phyloP scores from a whole-genome alignment of 768 basidiomycete species.

The Boletus rubescentipes region DNA sequence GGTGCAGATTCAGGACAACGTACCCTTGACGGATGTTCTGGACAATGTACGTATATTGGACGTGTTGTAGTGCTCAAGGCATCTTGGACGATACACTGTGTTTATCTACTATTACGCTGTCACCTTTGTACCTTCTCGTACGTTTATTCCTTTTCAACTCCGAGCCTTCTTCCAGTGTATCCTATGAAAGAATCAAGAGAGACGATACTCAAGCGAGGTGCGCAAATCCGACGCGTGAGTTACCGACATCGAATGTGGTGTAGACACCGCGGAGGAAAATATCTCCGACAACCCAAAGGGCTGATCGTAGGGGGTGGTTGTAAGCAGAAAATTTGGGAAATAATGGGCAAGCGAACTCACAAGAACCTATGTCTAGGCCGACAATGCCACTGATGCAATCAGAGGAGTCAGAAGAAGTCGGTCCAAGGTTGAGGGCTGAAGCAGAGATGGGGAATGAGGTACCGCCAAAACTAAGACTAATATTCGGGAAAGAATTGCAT shows the following conservation, averaged over 20 bases:
- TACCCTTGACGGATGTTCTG: not conserved
- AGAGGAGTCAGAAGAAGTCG: conserved; percentile 15
- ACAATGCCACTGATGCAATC: conserved; percentile 33
- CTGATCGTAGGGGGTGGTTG: not conserved
- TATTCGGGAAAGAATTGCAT: too few relatives aligned
- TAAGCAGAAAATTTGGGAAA: not conserved
- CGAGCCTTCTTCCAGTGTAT: too few relatives aligned
- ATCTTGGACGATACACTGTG: too few relatives aligned
- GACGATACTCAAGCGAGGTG: conserved; percentile 1
- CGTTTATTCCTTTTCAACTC: too few relatives aligned
- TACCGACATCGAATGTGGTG: conserved; percentile 38
- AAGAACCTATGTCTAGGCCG: not conserved
- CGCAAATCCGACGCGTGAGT: conserved; percentile 38
- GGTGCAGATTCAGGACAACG: not conserved
- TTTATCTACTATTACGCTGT: too few relatives aligned
- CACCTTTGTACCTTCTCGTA: too few relatives aligned
- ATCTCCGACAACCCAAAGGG: conserved; percentile 33
- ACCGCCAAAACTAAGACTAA: too few relatives aligned
- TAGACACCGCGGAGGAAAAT: conserved; percentile 43
- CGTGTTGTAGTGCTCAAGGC: too few relatives aligned
- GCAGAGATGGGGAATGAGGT: conserved; percentile 34
- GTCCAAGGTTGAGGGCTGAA: conserved; percentile 39
- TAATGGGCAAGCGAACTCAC: not conserved
- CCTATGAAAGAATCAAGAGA: too few relatives aligned
- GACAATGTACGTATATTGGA: not conserved